Evolutionary conservation across 2,329 filamentous ascomycete genomes (phyloP).

Genomic region (Ciborinia camelliae): DNA sequence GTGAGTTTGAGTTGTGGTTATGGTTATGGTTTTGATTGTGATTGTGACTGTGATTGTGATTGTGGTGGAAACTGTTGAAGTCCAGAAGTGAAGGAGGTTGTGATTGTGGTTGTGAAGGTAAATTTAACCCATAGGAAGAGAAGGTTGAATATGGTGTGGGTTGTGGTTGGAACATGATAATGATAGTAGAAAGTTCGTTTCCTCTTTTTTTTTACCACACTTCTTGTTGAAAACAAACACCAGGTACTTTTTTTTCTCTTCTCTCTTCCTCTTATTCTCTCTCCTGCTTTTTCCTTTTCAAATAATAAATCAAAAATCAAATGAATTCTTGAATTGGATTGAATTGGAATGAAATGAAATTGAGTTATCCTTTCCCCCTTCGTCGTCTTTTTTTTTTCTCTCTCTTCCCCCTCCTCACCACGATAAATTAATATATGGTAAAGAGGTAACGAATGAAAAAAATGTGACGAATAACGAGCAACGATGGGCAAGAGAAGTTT

Average conservation of each 20-base stretch:
- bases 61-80: conserved; percentile 10
- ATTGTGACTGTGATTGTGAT: background rate
- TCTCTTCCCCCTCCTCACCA: background rate
- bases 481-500: background rate
- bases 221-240: too few relatives aligned
- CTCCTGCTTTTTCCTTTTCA: background rate
- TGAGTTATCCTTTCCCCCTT: background rate
- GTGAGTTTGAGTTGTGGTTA: background rate
- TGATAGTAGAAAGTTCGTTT: conserved; percentile 4
- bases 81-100: conserved; percentile 12
- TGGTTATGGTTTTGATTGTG: background rate
- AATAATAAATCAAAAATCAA: background rate
- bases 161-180: conserved; percentile 37
- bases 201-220: background rate
- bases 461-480: background rate
- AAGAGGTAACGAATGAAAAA: background rate
- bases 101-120: conserved; percentile 19
- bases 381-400: background rate
- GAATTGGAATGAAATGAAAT: background rate
- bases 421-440: background rate
- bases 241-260: too few relatives aligned
- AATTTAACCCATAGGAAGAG: conserved; percentile 27
- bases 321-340: background rate
- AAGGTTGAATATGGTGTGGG: conserved; percentile 33
- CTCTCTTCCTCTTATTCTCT: background rate